Base-by-base conservation (phyloP, 2,329 filamentous ascomycete species). In the Xylaria multiplex region DNA sequence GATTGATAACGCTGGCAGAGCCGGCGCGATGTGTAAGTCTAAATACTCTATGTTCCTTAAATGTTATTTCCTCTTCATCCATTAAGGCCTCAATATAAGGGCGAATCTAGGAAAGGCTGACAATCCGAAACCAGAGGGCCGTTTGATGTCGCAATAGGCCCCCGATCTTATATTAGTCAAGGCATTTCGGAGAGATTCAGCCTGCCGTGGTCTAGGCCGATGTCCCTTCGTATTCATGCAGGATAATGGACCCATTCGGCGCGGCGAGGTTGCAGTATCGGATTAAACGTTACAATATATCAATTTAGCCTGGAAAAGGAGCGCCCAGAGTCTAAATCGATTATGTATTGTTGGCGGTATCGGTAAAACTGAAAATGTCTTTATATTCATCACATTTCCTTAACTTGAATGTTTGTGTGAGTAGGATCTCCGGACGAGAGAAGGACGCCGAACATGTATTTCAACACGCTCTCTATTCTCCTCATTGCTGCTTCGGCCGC, bases 191-290 rank as follows among this genome's bases (percentile, higher is more conserved):
- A 24, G 19, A 7, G 11, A 1, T 13, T 32, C 43, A 24, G 37
- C 32, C 27, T 46, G 42, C 49, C 13, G 16, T n/a, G 13, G 24
- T 45, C 35, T 45, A 5, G 27, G 30, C 40, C 35, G 19, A 50
- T 5, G 19, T 30, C 49, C 45, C 9, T 45, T 66, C 62, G 55
- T 63, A 42, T 46, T 57, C 30, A 63, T 63, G 63, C 63, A 27
- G 27, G 24, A 16, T 19, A 13, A 66, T 30, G 50, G 55, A n/a
- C 49, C 62, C 59, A 46, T 50, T 14, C 30, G 11, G 22, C 43
- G 45, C 58, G 59, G 22, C 40, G 27, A 53, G 16, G 63, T 64
- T 50, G 16, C 42, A 62, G 37, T 60, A 56, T 52, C 43, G 59
- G 24, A 53, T 50, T 13, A 11, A 52, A 56, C 27, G 48, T 59